Base-by-base conservation (phyloP, 2,329 filamentous ascomycete species). In the Sphaceloma murrayae region DNA sequence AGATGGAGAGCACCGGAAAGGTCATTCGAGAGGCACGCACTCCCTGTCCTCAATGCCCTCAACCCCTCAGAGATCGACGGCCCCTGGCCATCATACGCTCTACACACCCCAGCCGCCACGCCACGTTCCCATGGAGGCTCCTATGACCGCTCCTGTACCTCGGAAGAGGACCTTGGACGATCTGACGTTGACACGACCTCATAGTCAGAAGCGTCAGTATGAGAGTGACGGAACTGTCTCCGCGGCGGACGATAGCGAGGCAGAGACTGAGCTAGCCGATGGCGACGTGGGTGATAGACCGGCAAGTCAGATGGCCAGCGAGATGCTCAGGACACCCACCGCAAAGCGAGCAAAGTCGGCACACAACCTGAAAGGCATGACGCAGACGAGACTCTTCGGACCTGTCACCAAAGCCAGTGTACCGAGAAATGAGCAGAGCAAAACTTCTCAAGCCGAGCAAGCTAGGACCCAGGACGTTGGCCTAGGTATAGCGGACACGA, bases 31-130 rank as follows among this genome's bases (percentile, higher is more conserved):
- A 52, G 84, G 81, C 47, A 77, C 80, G 21, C 85, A 93, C 59
- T 91, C 85, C 33, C 69, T 94, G 60, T 93, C 87, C 1, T 91
- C 87, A 1, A 68, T 94, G 4, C 86, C 86, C 5, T 78, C 78
- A 4, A 94, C 86, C 2, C 85, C 86, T 7, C 67, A 68, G 32
- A 72, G 76, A 10, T 61, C 69, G 8, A 31, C 53, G 11, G 47
- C 56, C n/a, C 54, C 55, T 68, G 73, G 53, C 67, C 83, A 58
- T 62, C 56, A 61, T 27, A 58, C 83, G 8, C 73, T 80, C 2
- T 65, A 46, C 56, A 63, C 2, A 65, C 68, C 67, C 14, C 67
- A 43, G 17, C 45, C 46, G 7, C 27, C 31, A 7, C 46, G 44
- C 14, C 45, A 43, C 6, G 24, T 24, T 17, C 44, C 47, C 24